These are phyloP conservation scores for Apiospora saccharicola DNA, from an alignment of 2,329 filamentous ascomycete species.

Conservation along the genomic window DNA sequence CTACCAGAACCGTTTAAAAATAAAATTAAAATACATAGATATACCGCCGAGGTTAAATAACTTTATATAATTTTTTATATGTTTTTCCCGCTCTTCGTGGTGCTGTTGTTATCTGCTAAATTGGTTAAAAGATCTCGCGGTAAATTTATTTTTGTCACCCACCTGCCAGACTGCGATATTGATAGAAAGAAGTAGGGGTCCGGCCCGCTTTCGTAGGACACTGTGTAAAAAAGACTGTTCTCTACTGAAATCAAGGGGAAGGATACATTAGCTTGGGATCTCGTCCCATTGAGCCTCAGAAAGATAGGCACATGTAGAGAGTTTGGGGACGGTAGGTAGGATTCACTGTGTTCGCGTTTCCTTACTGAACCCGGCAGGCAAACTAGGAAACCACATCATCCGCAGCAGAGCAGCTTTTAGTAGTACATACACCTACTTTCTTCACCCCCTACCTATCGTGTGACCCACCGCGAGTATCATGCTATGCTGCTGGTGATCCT, in stretches of 20 bases:
- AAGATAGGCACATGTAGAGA: neutral
- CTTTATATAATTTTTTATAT: too few species aligned
- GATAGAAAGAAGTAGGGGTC: neutral
- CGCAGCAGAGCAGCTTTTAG: neutral
- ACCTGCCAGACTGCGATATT: neutral
- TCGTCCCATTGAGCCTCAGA: neutral
- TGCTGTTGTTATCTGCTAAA: too few species aligned
- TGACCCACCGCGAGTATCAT: conserved; percentile 2
- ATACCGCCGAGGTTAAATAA: too few species aligned
- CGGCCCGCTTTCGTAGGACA: neutral
- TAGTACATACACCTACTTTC: neutral
- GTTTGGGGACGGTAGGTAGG: neutral
- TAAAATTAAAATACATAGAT: too few species aligned
- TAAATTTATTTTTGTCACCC: too few species aligned
- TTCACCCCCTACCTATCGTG: neutral
- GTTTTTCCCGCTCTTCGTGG: too few species aligned
- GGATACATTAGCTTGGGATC: neutral
- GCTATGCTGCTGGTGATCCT: neutral
- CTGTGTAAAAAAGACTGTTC: neutral
- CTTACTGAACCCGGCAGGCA: neutral
- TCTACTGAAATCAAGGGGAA: neutral
- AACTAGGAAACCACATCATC: conserved; percentile 1
- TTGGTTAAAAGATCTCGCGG: too few species aligned
- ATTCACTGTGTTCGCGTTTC: neutral
- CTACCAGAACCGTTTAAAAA: too few species aligned